Percentiles rank a stretch among this genome's conserved stretches.
Evolutionary conservation across 306 rosid genomes (phyloP).

Genomic region (Casuarina glauca): DNA sequence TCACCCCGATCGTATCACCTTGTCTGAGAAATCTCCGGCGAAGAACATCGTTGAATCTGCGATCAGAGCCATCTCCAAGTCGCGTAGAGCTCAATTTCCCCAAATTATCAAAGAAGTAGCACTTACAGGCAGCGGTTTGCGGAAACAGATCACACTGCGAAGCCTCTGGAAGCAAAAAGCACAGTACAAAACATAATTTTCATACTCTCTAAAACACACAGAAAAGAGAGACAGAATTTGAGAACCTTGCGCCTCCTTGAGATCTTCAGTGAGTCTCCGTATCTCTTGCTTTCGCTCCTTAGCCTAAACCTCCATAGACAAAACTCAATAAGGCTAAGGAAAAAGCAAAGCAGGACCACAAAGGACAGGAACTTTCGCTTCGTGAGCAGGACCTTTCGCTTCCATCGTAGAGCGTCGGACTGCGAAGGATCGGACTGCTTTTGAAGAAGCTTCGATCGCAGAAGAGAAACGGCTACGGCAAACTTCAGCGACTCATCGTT

Average conservation of each 20-base stretch:
- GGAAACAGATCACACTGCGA: conserved; percentile 72
- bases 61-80: conserved; percentile 39
- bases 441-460: conserved; percentile 59
- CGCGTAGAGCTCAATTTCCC: conserved; percentile 50
- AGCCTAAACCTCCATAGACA: conserved; percentile 49
- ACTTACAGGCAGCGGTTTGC: conserved; percentile 77
- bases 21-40: conserved; percentile 91
- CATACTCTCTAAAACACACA: not conserved
- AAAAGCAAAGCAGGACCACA: not conserved
- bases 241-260: conserved; percentile 75
- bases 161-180: conserved; percentile 50
- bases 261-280: conserved; percentile 68
- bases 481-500: conserved; percentile 64
- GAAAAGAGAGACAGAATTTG: conserved; percentile 1
- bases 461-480: conserved; percentile 77
- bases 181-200: not conserved
- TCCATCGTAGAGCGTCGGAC: conserved; percentile 83
- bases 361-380: conserved; percentile 59
- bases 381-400: conserved; percentile 64
- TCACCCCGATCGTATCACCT: conserved; percentile 40
- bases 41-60: conserved; percentile 75
- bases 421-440: conserved; percentile 33
- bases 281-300: conserved; percentile 89
- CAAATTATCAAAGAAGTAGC: conserved; percentile 74
- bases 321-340: conserved; percentile 11